A percentile compares a stretch with the other conserved stretches of the same genome.
Evolutionary conservation across 306 rosid genomes (phyloP).

Genomic region (Abrus precatorius): DNA sequence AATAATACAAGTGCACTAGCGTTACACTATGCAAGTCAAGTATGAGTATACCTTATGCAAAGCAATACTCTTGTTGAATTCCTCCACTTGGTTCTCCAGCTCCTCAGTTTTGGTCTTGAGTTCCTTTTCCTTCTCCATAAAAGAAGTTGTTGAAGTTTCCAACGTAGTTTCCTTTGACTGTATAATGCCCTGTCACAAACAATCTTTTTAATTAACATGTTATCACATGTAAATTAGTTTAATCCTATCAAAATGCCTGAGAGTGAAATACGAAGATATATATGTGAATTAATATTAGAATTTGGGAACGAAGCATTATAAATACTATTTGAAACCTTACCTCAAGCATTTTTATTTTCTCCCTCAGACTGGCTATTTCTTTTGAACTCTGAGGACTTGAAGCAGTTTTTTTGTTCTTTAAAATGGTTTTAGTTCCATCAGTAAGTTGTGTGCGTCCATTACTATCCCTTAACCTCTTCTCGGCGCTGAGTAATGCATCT

Average conservation of each 20-base stretch:
- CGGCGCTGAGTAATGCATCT: constrained; percentile 58
- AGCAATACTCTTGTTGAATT: constrained; percentile 60
- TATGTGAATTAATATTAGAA: background rate
- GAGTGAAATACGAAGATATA: background rate
- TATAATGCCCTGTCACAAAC: constrained; percentile 66
- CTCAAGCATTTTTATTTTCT: constrained; percentile 84
- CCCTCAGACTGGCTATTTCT: constrained; percentile 75
- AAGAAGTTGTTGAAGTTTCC: constrained; percentile 68
- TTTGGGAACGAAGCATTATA: constrained; percentile 13
- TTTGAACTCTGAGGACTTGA: constrained; percentile 59
- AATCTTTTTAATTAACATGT: constrained; percentile 30
- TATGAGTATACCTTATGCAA: constrained; percentile 63
- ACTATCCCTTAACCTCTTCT: constrained; percentile 72
- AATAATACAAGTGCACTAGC: constrained; percentile 6
- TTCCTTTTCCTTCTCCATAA: constrained; percentile 76
- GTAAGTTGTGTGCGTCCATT: constrained; percentile 54
- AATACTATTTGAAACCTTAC: constrained; percentile 55
- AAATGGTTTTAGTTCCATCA: constrained; percentile 58
- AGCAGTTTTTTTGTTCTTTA: constrained; percentile 57
- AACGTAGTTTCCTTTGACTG: constrained; percentile 72
- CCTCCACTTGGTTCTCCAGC: constrained; percentile 71
- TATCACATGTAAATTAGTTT: constrained; percentile 8
- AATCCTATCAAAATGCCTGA: background rate
- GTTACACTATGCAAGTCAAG: background rate
- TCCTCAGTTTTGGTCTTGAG: constrained; percentile 76